Conservation (phyloP, 805 yeast species). For the Barnettozyma botsteinii region DNA sequence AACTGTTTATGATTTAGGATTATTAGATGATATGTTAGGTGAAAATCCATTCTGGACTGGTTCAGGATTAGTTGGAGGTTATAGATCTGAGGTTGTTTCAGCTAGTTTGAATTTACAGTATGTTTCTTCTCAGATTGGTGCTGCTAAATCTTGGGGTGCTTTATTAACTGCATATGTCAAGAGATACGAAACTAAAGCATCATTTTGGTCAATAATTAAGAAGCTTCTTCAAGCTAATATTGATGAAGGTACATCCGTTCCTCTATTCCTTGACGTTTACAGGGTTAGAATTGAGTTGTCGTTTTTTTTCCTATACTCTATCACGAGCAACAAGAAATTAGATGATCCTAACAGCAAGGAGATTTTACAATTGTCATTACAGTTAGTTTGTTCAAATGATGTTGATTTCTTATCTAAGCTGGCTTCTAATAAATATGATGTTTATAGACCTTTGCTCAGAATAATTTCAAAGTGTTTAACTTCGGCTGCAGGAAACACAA, state of each 20-base stretch:
- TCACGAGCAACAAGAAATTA: conserved; percentile 12
- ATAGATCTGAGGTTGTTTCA: conserved; percentile 44
- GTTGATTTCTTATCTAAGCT: conserved; percentile 43
- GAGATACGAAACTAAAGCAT: conserved; percentile 27
- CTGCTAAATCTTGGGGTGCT: conserved; percentile 77
- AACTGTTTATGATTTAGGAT: conserved; percentile 50
- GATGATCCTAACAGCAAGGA: conserved; percentile 16
- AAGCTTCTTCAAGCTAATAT: conserved; percentile 46
- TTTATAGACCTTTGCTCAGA: conserved; percentile 58
- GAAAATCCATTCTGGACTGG: conserved; percentile 40
- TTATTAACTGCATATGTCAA: conserved; percentile 61
- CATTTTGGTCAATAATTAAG: conserved; percentile 36
- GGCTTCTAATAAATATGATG: conserved; percentile 32
- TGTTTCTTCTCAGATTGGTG: conserved; percentile 57
- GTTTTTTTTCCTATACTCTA: conserved; percentile 36
- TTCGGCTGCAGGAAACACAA: conserved; percentile 36
- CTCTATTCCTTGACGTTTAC: conserved; percentile 44
- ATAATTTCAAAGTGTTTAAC: conserved; percentile 45
- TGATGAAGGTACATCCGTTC: conserved; percentile 45
- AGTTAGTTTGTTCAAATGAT: conserved; percentile 43
- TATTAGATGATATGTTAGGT: conserved; percentile 57
- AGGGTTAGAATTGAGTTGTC: conserved; percentile 62
- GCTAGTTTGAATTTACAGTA: conserved; percentile 61
- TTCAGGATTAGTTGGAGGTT: conserved; percentile 22
- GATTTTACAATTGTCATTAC: conserved; percentile 30